Evolutionary conservation across 495 filamentous ascomycete genomes (phyloP).

Genomic region (Penicillium odoratum): DNA sequence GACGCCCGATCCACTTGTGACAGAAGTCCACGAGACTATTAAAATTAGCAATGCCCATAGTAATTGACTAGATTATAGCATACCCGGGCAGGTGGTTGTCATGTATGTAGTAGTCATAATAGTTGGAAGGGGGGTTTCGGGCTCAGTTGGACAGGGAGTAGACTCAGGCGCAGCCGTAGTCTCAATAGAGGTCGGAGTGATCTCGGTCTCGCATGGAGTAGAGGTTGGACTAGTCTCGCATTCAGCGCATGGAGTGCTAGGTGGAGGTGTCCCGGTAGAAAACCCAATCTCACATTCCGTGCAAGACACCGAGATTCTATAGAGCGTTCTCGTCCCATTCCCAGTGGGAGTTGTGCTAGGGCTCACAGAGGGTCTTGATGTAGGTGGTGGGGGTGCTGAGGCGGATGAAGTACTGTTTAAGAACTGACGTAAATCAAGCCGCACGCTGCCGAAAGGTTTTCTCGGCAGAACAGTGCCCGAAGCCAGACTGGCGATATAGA

Average conservation of each 20-base stretch:
- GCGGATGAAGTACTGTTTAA: neutral
- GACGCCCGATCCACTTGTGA: constrained; percentile 27
- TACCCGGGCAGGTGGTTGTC: constrained; percentile 30
- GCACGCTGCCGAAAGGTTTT: neutral
- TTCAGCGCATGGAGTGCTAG: constrained; percentile 17
- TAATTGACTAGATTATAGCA: neutral
- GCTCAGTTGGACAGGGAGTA: constrained; percentile 14
- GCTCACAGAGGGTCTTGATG: constrained; percentile 12
- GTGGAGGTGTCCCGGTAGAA: constrained; percentile 9
- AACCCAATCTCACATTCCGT: no score
- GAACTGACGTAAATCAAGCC: neutral
- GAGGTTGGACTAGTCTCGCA: constrained; percentile 1
- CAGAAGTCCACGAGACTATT: constrained; percentile 25
- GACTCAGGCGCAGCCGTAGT: constrained; percentile 6
- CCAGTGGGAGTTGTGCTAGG: constrained; percentile 6
- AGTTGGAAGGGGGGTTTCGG: constrained; percentile 4
- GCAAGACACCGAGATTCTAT: no score
- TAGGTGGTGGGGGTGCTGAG: constrained; percentile 6
- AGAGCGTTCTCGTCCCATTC: neutral
- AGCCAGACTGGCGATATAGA: constrained; percentile 23
- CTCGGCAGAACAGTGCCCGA: constrained; percentile 20
- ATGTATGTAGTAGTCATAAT: constrained; percentile 21
- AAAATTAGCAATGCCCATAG: constrained; percentile 11
- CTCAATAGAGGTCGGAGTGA: neutral
- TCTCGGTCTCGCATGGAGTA: constrained; percentile 7